These are phyloP conservation scores for Lycium ferocissimum DNA, from an alignment of 257 asterid species.

Conservation along the genomic window DNA sequence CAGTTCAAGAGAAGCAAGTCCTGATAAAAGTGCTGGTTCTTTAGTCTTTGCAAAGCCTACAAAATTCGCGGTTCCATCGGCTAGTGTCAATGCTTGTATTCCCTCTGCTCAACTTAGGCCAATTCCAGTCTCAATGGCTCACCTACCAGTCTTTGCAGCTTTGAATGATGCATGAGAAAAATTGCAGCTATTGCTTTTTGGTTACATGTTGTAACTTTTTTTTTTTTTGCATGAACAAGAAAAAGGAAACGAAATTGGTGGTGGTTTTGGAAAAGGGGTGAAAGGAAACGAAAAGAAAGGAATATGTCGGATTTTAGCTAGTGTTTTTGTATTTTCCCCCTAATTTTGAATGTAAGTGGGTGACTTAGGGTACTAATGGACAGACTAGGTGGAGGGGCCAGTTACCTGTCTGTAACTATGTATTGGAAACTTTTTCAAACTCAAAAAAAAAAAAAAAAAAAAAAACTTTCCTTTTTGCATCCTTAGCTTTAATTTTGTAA, in stretches of 20 bases:
- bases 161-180: constrained; percentile 60
- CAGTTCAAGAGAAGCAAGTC: constrained; percentile 77
- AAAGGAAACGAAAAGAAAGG: not conserved
- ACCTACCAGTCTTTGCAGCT: constrained; percentile 75
- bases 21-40: constrained; percentile 54
- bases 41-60: constrained; percentile 41
- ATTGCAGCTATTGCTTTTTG: not conserved
- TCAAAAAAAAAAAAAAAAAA: constrained; percentile 7
- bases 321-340: not conserved
- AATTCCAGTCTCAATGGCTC: constrained; percentile 57
- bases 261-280: constrained; percentile 3
- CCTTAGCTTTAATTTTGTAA: constrained; percentile 23
- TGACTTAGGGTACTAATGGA: constrained; percentile 37
- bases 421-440: constrained; percentile 33
- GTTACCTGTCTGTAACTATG: constrained; percentile 36
- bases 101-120: constrained; percentile 55
- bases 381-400: constrained; percentile 26
- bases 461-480: constrained; percentile 31
- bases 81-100: constrained; percentile 47
- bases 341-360: constrained; percentile 33
- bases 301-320: constrained; percentile 30
- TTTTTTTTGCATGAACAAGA: constrained; percentile 42
- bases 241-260: not conserved
- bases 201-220: constrained; percentile 22
- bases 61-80: constrained; percentile 40